Evolutionary conservation across 2,329 filamentous ascomycete genomes (phyloP), one percentile per base, ranked within the genome.

Genomic region (Talaromyces pinophilus): DNA sequence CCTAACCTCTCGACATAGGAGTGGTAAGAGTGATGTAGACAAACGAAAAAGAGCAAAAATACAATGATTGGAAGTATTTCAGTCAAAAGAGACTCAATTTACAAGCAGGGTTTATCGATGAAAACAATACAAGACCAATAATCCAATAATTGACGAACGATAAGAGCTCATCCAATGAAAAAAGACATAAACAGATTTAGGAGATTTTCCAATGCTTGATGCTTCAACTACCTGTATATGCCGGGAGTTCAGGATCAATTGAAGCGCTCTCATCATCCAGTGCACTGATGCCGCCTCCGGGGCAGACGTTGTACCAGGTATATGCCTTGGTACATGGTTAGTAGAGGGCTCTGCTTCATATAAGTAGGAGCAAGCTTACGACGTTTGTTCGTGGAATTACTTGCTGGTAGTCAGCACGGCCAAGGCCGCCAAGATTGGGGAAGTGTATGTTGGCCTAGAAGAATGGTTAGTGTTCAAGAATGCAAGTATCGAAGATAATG

Each of bases 221-320:
- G 54, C 50, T 55, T 55, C 50, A 55, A 55, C 25, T 30, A 4
- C 15, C 5, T 35, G 17, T 38, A 57, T 57, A 57, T 22, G 54
- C 30, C 2, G 54, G 54, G 10, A 57, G 54, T 5, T 57, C 4
- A 4, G 54, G 30, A 19, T 57, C 6, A 38, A 57, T 38, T n/a
- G 54, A 57, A 38, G 54, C 15, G 19, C 30, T 35, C 8, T 57
- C 28, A n/a, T 57, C 54, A 57, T 57, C 54, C 17, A 57, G 25
- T 19, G 54, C 54, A 13, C 30, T 57, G 54, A 35, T 19, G 2
- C 30, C 30, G 28, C 28, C 30, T 57, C 54, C 54, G 8, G 54
- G 54, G 13, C 54, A 57, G 30, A 57, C 33, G 30, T 57, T 57
- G 17, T 19, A 57, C 54, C 54, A 57, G 6, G 54, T 57, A 6